Conservation (phyloP, 2,329 filamentous ascomycete genomes). For the Colletotrichum sp. region DNA sequence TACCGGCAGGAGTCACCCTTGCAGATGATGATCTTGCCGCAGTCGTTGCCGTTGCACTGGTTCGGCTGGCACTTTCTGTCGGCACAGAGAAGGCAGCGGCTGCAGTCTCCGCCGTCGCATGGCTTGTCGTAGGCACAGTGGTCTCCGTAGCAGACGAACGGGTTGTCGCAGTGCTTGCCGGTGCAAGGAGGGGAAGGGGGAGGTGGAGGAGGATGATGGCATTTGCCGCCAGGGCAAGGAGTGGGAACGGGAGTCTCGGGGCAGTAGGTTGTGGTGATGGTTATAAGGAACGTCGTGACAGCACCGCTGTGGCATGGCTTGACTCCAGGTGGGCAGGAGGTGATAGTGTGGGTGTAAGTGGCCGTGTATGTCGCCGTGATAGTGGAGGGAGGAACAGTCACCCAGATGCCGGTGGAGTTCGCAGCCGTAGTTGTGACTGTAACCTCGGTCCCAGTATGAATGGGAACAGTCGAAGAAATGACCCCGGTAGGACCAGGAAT, state of each 20-base stretch:
- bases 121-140: conserved; percentile 28
- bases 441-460: not conserved
- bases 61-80: conserved; percentile 16
- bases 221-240: not conserved
- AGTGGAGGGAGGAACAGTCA: not conserved
- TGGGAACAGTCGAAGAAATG: not conserved
- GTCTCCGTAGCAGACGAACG: conserved; percentile 19
- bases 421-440: not conserved
- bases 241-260: not conserved
- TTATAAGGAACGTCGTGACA: not conserved
- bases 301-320: not conserved
- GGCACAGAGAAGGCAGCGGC: conserved; percentile 30
- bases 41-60: conserved; percentile 19
- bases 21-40: not conserved
- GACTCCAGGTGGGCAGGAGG: not conserved
- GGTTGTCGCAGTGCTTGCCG: not conserved
- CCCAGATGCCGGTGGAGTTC: not conserved
- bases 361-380: conserved; percentile 6
- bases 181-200: conserved; percentile 14
- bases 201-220: not conserved
- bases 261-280: conserved; percentile 12
- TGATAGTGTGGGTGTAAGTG: not conserved
- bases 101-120: conserved; percentile 13
- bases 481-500: not conserved
- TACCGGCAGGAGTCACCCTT: not conserved